Percentiles rank a stretch among this genome's conserved stretches.
These are phyloP conservation scores for Eragrostis curvula DNA, from an alignment of 176 grass and related monocot genomes.

Conservation along the genomic window DNA sequence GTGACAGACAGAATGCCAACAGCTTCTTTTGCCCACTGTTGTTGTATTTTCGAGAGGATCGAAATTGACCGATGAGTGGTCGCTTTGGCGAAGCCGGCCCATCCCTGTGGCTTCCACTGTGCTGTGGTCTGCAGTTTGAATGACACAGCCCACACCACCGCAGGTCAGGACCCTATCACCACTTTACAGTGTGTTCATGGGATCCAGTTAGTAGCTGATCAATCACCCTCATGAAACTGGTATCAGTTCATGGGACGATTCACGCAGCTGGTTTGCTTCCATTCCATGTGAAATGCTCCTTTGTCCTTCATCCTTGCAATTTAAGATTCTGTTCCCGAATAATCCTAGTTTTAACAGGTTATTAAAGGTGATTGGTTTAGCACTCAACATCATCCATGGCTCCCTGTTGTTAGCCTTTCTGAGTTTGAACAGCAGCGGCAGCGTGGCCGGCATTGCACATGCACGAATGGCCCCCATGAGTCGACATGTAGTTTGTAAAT, in stretches of 20 bases:
- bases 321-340: constrained; percentile 18
- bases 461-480: constrained; percentile 33
- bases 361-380: neutral
- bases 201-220: constrained; percentile 37
- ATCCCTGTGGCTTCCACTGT: constrained; percentile 37
- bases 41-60: constrained; percentile 11
- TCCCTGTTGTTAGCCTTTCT: constrained; percentile 32
- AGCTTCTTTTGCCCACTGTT: neutral
- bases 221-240: constrained; percentile 39
- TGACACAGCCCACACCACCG: constrained; percentile 27
- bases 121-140: constrained; percentile 40
- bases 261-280: neutral
- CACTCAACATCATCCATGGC: constrained; percentile 41
- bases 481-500: constrained; percentile 34
- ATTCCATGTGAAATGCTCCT: constrained; percentile 14
- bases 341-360: neutral
- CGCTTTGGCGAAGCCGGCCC: constrained; percentile 27
- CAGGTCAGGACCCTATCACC: constrained; percentile 39
- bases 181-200: constrained; percentile 43
- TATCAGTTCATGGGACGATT: constrained; percentile 16
- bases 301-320: constrained; percentile 19
- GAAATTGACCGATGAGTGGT: constrained; percentile 12
- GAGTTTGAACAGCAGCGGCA: neutral
- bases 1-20: constrained; percentile 6
- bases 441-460: constrained; percentile 41